A percentile compares a stretch with the other conserved stretches of the same genome.
phyloP scores from a whole-genome alignment of 345 rosid species.

The Hibiscus trionum region DNA sequence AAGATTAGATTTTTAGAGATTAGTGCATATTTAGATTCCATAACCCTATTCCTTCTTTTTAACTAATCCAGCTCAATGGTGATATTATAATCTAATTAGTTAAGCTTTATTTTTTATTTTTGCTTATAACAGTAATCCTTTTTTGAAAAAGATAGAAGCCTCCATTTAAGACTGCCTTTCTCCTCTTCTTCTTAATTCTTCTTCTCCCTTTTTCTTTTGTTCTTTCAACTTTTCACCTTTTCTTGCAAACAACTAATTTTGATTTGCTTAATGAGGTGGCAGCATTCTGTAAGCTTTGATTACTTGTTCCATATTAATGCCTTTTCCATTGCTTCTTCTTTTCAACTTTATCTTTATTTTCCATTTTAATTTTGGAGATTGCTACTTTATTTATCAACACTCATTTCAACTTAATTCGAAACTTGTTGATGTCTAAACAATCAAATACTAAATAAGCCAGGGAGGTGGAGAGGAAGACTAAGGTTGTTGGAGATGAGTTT shows the following conservation, averaged over 20 bases:
- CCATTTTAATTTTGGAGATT: neutral
- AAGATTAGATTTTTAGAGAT: slow-evolving; percentile 14
- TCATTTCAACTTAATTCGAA: no score
- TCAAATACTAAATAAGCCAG: no score
- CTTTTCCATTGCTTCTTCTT: neutral
- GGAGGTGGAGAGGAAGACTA: no score
- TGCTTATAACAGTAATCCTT: neutral
- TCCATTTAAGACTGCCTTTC: slow-evolving; percentile 16
- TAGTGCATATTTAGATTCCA: neutral
- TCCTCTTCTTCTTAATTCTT: neutral
- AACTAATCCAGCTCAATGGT: slow-evolving; percentile 12
- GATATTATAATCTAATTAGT: slow-evolving; percentile 1
- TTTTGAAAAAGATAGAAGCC: slow-evolving; percentile 25
- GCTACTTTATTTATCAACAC: neutral
- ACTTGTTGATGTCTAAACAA: no score
- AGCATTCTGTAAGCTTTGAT: neutral
- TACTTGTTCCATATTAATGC: neutral
- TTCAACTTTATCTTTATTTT: neutral
- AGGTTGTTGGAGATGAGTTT: no score
- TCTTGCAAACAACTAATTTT: neutral
- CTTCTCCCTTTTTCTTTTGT: neutral
- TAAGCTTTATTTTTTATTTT: no score
- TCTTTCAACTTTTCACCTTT: neutral
- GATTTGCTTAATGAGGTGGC: neutral
- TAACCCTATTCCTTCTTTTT: neutral